phyloP scores from a whole-genome alignment of 768 basidiomycete species.

The Tubosaeta sp. region DNA sequence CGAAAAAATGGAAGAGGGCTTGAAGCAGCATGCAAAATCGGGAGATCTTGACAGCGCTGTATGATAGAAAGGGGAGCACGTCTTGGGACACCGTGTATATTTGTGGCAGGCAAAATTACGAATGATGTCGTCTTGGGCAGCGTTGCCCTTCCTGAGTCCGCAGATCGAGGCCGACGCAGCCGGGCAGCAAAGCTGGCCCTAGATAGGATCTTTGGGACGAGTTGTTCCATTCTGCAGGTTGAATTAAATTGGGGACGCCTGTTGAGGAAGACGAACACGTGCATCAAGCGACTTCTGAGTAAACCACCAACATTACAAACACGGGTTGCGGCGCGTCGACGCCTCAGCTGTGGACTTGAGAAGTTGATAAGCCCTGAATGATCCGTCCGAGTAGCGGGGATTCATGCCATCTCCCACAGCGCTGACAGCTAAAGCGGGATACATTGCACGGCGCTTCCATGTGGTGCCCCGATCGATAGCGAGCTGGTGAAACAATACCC shows the following conservation, averaged over 20 bases:
- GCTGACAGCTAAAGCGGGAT: background rate
- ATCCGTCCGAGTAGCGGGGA: slow-evolving; percentile 1
- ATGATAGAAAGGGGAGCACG: background rate
- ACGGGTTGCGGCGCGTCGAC: background rate
- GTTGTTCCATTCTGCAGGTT: background rate
- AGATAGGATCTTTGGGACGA: background rate
- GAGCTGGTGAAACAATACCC: too few species aligned
- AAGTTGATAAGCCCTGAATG: slow-evolving; percentile 9
- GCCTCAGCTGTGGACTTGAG: background rate
- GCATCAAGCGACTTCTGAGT: background rate
- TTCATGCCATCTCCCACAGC: background rate
- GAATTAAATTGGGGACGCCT: background rate
- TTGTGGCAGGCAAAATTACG: background rate
- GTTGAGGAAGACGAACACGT: background rate
- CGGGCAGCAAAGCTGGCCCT: background rate
- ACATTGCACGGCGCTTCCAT: background rate
- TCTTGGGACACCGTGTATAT: background rate
- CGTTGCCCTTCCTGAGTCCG: background rate
- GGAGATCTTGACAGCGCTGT: background rate
- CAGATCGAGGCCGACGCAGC: background rate
- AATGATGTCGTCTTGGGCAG: background rate
- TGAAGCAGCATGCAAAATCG: background rate
- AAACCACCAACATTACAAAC: background rate
- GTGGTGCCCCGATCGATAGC: background rate
- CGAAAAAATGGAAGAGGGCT: slow-evolving; percentile 8